Evolutionary conservation across 176 grass and related monocot species (phyloP), one percentile per base, ranked within the genome.

Genomic region (Phoenix roebelenii): DNA sequence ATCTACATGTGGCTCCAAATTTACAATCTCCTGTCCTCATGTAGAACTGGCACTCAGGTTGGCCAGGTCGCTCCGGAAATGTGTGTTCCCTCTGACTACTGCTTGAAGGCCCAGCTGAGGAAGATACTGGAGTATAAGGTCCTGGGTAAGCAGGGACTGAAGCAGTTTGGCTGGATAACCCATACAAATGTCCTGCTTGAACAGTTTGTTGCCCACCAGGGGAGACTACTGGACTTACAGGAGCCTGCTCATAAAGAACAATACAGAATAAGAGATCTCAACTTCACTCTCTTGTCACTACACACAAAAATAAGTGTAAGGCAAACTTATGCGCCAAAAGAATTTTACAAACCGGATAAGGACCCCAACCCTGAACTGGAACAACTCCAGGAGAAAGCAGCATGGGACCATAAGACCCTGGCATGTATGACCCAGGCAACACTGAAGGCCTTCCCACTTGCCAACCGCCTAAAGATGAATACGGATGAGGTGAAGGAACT

Each of bases 341-440:
- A 44, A 44, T 14, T 44, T 44, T 44, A 71, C 77, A 77, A 61
- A 92, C 93, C 77, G 83, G 55, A 72, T 98, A 98, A 69, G 87
- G 81, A 69, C 77, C 88, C 87, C 93, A 98, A 63, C 87, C 87
- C 53, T 82, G 93, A 77, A 85, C 72, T 52, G 81, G 87, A 57
- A 97, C 66, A 29, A 85, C 81, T 77, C 78, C 58, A 61, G 87
- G 72, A 6, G 87, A 80, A 61, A 88, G 58, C 78, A 97, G 60
- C 87, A 98, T 80, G 72, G 81, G 72, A 60, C 72, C 73, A 73
- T 88, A 98, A 72, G 81, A 85, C 59, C 84, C 88, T 16, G 81
- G 49, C 48, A 68, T 18, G 39, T 68, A 68, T 17, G 65, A 68
- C 6, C 65, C 70, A 63, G 70, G 81, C 16, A 82, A 19, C 51